These are phyloP conservation scores for Saccharomycopsis olivae DNA, from an alignment of 805 yeast genomes.

Conservation along the genomic window DNA sequence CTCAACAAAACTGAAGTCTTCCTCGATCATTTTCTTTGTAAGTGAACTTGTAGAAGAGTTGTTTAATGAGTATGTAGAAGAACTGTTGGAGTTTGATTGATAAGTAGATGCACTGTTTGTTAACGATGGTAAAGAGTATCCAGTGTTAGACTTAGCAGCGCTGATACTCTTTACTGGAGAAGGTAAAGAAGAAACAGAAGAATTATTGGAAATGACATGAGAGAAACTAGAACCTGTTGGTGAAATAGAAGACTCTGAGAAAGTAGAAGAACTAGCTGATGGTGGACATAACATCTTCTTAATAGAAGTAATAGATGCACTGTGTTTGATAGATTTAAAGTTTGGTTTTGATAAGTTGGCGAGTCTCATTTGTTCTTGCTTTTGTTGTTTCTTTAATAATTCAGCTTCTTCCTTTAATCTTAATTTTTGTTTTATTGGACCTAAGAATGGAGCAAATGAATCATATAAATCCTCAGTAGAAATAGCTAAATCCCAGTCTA, in stretches of 20 bases:
- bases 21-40: constrained; percentile 17
- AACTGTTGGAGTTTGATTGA: constrained; percentile 8
- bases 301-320: constrained; percentile 13
- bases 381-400: constrained; percentile 14
- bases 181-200: constrained; percentile 7
- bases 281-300: constrained; percentile 16
- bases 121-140: constrained; percentile 14
- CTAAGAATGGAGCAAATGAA: constrained; percentile 61
- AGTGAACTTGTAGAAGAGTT: constrained; percentile 12
- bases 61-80: constrained; percentile 16
- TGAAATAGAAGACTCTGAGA: constrained; percentile 9
- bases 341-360: constrained; percentile 11
- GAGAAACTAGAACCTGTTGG: constrained; percentile 19
- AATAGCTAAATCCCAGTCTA: constrained; percentile 66
- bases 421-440: constrained; percentile 52
- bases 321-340: constrained; percentile 14
- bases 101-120: constrained; percentile 17
- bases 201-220: constrained; percentile 11
- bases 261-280: constrained; percentile 17
- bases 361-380: constrained; percentile 10
- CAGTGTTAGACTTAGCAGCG: background rate
- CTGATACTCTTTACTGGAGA: constrained; percentile 12
- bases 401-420: constrained; percentile 19
- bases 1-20: constrained; percentile 18
- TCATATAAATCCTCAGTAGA: constrained; percentile 54